phyloP scores from a whole-genome alignment of 257 asterid genomes.

The Nemophila menziesii region DNA sequence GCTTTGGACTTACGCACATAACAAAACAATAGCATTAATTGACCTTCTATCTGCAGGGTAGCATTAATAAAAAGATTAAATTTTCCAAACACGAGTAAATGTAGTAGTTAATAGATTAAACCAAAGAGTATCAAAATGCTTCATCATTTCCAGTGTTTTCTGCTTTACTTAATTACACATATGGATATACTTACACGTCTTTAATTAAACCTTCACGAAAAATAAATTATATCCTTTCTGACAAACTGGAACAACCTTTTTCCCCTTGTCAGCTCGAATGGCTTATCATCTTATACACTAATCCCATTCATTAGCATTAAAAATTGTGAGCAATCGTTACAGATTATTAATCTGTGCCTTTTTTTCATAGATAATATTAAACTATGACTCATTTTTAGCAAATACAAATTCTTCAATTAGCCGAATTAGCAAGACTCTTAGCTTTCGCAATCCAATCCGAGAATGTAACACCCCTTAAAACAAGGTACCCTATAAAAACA shows the following conservation, averaged over 20 bases:
- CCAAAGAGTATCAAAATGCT: too few species aligned
- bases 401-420: conserved; percentile 4
- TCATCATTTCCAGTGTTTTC: too few species aligned
- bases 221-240: background rate
- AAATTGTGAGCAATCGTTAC: background rate
- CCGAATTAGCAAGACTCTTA: conserved; percentile 7
- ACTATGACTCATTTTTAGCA: background rate
- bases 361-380: too few species aligned
- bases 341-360: background rate
- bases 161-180: background rate
- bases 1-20: too few species aligned
- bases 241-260: background rate
- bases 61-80: too few species aligned
- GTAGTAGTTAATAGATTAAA: too few species aligned
- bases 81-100: too few species aligned
- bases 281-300: background rate
- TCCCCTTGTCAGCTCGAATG: background rate
- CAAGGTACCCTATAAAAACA: conserved; percentile 19
- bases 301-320: background rate
- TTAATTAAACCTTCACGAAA: background rate
- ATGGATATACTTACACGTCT: background rate
- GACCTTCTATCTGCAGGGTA: too few species aligned
- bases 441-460: background rate
- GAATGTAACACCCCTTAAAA: conserved; percentile 11
- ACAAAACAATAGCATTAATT: too few species aligned